A percentile compares a stretch with the other conserved stretches of the same genome.
Evolutionary conservation across 176 grass and related monocot genomes (phyloP).

Genomic region (Poa pratensis): DNA sequence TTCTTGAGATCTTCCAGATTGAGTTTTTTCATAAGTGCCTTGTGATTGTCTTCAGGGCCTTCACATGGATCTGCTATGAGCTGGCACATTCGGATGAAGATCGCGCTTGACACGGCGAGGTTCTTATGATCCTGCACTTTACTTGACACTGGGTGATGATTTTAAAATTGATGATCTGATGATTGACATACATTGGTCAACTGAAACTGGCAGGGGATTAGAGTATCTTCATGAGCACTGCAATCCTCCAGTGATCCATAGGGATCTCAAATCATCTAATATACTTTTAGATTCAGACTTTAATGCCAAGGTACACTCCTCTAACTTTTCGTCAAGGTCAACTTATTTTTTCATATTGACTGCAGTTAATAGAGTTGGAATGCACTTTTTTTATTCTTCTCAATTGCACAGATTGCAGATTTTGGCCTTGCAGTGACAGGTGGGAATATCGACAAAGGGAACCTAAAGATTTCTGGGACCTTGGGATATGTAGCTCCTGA

Average conservation of each 20-base stretch:
- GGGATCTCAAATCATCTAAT: slow-evolving; percentile 98
- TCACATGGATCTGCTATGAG: slow-evolving; percentile 88
- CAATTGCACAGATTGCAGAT: slow-evolving; percentile 78
- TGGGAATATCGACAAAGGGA: slow-evolving; percentile 67
- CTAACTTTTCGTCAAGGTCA: slow-evolving; percentile 21
- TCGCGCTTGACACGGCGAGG: slow-evolving; percentile 91
- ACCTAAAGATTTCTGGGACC: slow-evolving; percentile 85
- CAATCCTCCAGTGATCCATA: slow-evolving; percentile 86
- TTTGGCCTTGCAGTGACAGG: slow-evolving; percentile 87
- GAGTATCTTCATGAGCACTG: slow-evolving; percentile 99
- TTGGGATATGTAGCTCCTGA: slow-evolving; percentile 97
- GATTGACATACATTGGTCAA: slow-evolving; percentile 40
- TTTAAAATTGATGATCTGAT: slow-evolving; percentile 40
- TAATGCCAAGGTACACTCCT: slow-evolving; percentile 74
- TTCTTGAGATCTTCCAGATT: slow-evolving; percentile 56
- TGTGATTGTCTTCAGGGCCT: slow-evolving; percentile 65
- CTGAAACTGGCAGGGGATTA: slow-evolving; percentile 70
- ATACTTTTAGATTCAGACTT: slow-evolving; percentile 94
- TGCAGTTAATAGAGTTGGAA: not conserved
- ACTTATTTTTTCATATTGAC: slow-evolving; percentile 29
- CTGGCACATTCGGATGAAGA: slow-evolving; percentile 96
- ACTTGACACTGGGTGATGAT: slow-evolving; percentile 1
- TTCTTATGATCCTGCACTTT: slow-evolving; percentile 53
- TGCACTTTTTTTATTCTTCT: not conserved
- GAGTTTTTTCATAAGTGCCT: slow-evolving; percentile 45